phyloP scores from a whole-genome alignment of 257 asterid species.

The Apocynum venetum region DNA sequence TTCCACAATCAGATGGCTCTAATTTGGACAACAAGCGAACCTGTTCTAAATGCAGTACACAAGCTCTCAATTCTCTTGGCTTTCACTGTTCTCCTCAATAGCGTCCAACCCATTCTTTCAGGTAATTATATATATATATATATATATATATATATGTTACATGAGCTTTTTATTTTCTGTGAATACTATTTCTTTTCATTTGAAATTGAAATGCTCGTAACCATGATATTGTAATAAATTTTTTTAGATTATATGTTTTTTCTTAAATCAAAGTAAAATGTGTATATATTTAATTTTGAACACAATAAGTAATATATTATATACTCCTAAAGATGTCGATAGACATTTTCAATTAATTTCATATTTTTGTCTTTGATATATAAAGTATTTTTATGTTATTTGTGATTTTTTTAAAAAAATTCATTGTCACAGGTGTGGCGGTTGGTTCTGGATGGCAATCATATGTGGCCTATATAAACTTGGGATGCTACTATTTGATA shows the following conservation, averaged over 20 bases:
- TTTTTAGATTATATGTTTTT: too few relatives aligned
- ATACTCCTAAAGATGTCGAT: too few relatives aligned
- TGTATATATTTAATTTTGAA: too few relatives aligned
- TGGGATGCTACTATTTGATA: slow-evolving; percentile 42
- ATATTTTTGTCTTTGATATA: too few relatives aligned
- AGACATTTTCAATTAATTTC: too few relatives aligned
- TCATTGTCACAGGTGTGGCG: slow-evolving; percentile 38
- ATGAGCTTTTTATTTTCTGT: too few relatives aligned
- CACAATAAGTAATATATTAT: too few relatives aligned
- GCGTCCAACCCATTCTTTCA: slow-evolving; percentile 59
- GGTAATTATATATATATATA: slow-evolving; percentile 16
- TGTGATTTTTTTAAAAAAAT: neutral
- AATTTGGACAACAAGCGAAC: slow-evolving; percentile 38
- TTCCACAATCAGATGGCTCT: slow-evolving; percentile 41
- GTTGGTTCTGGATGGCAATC: slow-evolving; percentile 66
- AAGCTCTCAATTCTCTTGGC: slow-evolving; percentile 44
- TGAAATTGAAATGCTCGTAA: too few relatives aligned
- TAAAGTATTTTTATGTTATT: neutral
- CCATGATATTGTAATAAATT: too few relatives aligned
- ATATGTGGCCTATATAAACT: slow-evolving; percentile 45
- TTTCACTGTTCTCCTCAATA: slow-evolving; percentile 49
- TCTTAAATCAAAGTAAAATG: too few relatives aligned
- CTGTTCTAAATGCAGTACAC: slow-evolving; percentile 42
- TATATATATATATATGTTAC: neutral
- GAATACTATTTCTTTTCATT: too few relatives aligned